These are phyloP conservation scores for Vigna hirtella DNA, from an alignment of 306 rosid genomes.

Conservation along the genomic window DNA sequence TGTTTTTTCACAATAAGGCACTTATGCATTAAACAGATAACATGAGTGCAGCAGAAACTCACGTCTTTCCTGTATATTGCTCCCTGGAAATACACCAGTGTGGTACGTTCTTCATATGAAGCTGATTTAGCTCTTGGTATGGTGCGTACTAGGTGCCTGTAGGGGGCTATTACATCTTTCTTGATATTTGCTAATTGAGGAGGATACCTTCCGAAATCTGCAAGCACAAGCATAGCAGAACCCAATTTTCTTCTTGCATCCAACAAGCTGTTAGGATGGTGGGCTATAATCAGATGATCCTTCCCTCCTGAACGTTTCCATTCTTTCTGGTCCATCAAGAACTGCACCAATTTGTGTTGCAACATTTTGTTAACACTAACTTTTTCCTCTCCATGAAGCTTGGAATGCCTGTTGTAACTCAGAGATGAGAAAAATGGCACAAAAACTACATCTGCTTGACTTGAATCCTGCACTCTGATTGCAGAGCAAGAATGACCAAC, in stretches of 20 bases:
- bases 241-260: conserved; percentile 78
- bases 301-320: conserved; percentile 82
- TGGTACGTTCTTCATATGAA: conserved; percentile 73
- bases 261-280: conserved; percentile 95
- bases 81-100: conserved; percentile 81
- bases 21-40: conserved; percentile 37
- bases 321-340: conserved; percentile 60
- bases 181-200: conserved; percentile 76
- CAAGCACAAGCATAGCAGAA: conserved; percentile 90
- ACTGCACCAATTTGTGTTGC: conserved; percentile 77
- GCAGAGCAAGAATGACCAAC: conserved; percentile 59
- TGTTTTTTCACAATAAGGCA: conserved; percentile 1
- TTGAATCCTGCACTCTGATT: conserved; percentile 79
- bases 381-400: conserved; percentile 65
- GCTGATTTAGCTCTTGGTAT: conserved; percentile 65
- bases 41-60: conserved; percentile 52
- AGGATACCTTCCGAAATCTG: conserved; percentile 97
- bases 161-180: conserved; percentile 93
- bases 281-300: conserved; percentile 83
- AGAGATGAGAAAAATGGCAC: conserved; percentile 93
- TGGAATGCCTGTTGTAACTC: conserved; percentile 91
- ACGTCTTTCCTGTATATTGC: conserved; percentile 97
- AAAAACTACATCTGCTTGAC: conserved; percentile 82
- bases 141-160: conserved; percentile 72
- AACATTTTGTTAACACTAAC: conserved; percentile 67